Evolutionary conservation across 176 grass and related monocot genomes (phyloP), one percentile per base, ranked within the genome.

Genomic region (Thalia dealbata): DNA sequence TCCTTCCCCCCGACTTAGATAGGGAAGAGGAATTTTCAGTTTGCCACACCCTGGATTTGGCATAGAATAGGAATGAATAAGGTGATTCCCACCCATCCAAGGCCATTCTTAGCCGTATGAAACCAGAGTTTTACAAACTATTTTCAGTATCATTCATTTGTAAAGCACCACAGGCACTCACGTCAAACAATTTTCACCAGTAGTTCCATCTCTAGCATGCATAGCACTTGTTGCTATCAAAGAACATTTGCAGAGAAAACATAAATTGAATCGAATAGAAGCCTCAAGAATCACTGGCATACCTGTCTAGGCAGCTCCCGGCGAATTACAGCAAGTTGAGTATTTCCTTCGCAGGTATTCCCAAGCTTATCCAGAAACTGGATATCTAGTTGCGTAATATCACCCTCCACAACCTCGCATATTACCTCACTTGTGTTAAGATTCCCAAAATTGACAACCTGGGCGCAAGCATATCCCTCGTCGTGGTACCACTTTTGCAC

Each of bases 371-470:
- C 95, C 73, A 88, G 90, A 67, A 99, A 99, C 77, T 99, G 95
- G 79, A 91, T 77, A 63, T 86, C 90, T 52, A 99, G 86, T 43
- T 87, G 84, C 10, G 95, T 91, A 29, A 99, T 91, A 54, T 99
- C 90, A 45, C 95, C 95, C 69, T 99, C 90, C 0, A 99, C 88
- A 12, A 99, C 90, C 86, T 99, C 95, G 26, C 90, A 95, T 14
- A 99, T 90, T 76, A 99, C 87, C 26, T 99, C 91, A 21, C 55
- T 88, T 14, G 95, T 95, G 78, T 99, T 95, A 38, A 99, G 82
- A n/a, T 99, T 99, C 51, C 95, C 95, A 25, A 99, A 99, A 79
- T 95, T 99, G 12, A 99, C 90, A 24, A 99, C 90, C 79, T 99
- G 95, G 3, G 95, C 95, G 1, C 95, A 95, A 10, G 89, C 90